These are phyloP conservation scores for Castanea mollissima DNA, from an alignment of 306 rosid species.

Conservation along the genomic window DNA sequence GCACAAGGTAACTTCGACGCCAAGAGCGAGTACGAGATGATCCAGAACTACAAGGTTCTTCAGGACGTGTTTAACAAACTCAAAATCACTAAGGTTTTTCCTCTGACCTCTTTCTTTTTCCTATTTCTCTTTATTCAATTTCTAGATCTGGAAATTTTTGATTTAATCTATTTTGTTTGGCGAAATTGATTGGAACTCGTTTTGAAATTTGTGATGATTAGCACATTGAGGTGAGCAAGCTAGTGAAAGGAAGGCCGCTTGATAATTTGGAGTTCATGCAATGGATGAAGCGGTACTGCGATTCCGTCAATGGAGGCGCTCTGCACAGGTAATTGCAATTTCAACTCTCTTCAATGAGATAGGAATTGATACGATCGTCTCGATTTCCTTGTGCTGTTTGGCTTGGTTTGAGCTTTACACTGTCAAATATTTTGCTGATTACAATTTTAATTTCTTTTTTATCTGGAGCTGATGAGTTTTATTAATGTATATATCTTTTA, in stretches of 20 bases:
- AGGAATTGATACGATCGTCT: no score
- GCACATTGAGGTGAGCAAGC: conserved; percentile 91
- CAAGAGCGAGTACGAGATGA: conserved; percentile 92
- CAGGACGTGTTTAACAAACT: conserved; percentile 93
- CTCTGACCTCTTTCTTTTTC: neutral
- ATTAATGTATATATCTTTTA: no score
- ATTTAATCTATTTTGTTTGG: neutral
- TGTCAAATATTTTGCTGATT: no score
- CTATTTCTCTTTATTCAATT: neutral
- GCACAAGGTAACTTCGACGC: conserved; percentile 99
- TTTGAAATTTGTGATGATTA: conserved; percentile 12
- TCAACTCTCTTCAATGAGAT: neutral
- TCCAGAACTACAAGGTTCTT: conserved; percentile 96
- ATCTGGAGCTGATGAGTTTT: no score
- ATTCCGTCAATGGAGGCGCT: conserved; percentile 64
- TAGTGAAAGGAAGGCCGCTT: conserved; percentile 88
- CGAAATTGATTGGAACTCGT: neutral
- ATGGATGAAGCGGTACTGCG: conserved; percentile 95
- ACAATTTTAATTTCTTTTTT: no score
- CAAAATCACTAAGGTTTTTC: conserved; percentile 78
- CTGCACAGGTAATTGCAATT: conserved; percentile 35
- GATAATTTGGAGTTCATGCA: conserved; percentile 97
- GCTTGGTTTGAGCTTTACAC: neutral
- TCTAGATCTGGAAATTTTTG: neutral
- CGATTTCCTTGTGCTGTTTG: neutral